Conservation (phyloP, 192 early-diverging fungal species). For the Coemansia sp. region DNA sequence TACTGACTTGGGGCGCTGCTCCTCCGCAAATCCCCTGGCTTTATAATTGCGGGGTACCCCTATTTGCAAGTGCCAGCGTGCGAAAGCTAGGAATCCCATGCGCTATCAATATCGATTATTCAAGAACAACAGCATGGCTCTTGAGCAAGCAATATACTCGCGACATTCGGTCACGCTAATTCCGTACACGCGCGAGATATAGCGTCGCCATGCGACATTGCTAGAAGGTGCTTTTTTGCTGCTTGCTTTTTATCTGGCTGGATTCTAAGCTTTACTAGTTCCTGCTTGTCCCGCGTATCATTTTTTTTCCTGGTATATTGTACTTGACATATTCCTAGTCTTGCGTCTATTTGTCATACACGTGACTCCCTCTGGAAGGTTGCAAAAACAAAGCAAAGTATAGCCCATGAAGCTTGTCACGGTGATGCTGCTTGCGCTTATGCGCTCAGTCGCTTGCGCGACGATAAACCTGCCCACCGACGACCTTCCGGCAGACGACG, state of each 20-base stretch:
- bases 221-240: background rate
- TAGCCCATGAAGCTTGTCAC: conserved; percentile 13
- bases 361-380: background rate
- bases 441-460: conserved; percentile 16
- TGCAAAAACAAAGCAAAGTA: background rate
- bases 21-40: background rate
- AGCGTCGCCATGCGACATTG: background rate
- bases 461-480: conserved; percentile 8
- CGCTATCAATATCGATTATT: conserved; percentile 2
- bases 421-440: conserved; percentile 15
- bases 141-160: background rate
- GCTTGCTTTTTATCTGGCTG: background rate
- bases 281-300: background rate
- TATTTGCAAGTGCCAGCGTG: background rate
- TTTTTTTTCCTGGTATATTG: background rate
- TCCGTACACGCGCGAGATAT: background rate
- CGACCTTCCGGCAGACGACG: background rate
- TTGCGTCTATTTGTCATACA: background rate
- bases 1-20: too few relatives aligned
- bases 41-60: background rate
- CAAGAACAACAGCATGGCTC: conserved; percentile 2
- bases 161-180: too few relatives aligned
- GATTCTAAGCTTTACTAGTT: background rate
- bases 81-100: background rate
- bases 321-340: background rate